Evolutionary conservation across 257 asterid species (phyloP), one percentile per base, ranked within the genome.

Genomic region (Rauvolfia tetraphylla): DNA sequence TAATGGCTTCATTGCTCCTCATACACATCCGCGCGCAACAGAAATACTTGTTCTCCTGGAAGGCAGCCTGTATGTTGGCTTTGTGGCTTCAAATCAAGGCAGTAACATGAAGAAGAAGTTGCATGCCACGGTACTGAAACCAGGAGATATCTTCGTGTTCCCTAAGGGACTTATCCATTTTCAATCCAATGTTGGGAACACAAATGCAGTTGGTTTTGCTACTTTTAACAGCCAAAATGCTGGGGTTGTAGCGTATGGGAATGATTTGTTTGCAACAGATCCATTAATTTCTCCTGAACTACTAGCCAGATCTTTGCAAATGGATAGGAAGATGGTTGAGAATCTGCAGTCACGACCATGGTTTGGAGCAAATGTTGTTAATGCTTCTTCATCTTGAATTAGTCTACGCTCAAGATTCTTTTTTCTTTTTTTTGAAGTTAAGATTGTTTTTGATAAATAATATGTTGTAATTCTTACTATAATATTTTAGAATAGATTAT

Each of bases 131-230:
- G 73, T 41, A 39, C 27, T 68, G 36, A 68, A 68, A 22, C 33
- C 73, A 23, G 73, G 73, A 23, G 73, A 68, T 4, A 18, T 68
- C n/a, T 38, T 68, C 15, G 57, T 39, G 20, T 5, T 68, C 46
- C 73, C 73, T 2, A 44, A 23, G 14, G 73, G 73, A n/a, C 49
- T 59, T 59, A 59, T 59, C 36, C 66, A 59, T 59, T 59, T 59
- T 59, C 12, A 7, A 7, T 15, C 7, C 14, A 56, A 59, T 27
- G 38, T 59, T 29, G 66, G 66, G 27, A 59, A 12, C 15, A 59
- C 66, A 25, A 1, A 6, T 1, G 66, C 66, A 0, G 38, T 59
- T 59, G 38, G 8, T 59, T 59, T 59, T 59, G 66, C 66, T 27
- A 3, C 66, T 12, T 59, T 59, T 14, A 59, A 59, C 8, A 59